Percentiles rank a stretch among this genome's conserved stretches.
These are phyloP conservation scores for Dothistroma pini DNA, from an alignment of 2,329 filamentous ascomycete genomes.

Conservation along the genomic window DNA sequence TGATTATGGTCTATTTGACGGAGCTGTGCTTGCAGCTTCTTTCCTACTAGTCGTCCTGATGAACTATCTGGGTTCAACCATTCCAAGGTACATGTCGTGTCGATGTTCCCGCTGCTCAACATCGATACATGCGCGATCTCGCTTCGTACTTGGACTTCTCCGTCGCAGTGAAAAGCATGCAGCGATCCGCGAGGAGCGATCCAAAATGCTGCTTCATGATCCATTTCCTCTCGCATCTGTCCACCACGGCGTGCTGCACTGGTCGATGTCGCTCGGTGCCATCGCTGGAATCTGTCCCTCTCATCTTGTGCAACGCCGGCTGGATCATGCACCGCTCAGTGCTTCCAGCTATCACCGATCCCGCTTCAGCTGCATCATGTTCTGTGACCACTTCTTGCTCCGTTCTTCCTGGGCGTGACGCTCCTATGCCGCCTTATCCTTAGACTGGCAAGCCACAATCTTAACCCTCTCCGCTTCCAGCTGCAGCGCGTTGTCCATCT, in stretches of 20 bases:
- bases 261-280: no score
- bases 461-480: constrained; percentile 90
- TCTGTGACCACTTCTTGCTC: neutral
- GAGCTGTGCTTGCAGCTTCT: neutral
- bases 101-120: neutral
- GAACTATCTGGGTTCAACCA: neutral
- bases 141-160: neutral
- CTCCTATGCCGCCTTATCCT: constrained; percentile 63
- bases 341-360: no score
- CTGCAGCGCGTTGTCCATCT: constrained; percentile 71
- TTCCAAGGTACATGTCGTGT: neutral
- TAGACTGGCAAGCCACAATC: constrained; percentile 90
- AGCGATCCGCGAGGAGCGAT: neutral
- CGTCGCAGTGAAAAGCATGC: neutral
- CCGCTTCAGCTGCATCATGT: no score
- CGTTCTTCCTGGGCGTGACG: neutral
- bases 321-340: no score
- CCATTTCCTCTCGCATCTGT: no score
- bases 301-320: no score
- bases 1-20: neutral
- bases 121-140: neutral
- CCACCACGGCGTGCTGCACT: no score
- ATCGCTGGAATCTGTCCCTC: no score
- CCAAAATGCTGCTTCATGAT: no score
- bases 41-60: neutral